phyloP scores from a whole-genome alignment of 208 protist species.

The Herpetomonas muscarum region DNA sequence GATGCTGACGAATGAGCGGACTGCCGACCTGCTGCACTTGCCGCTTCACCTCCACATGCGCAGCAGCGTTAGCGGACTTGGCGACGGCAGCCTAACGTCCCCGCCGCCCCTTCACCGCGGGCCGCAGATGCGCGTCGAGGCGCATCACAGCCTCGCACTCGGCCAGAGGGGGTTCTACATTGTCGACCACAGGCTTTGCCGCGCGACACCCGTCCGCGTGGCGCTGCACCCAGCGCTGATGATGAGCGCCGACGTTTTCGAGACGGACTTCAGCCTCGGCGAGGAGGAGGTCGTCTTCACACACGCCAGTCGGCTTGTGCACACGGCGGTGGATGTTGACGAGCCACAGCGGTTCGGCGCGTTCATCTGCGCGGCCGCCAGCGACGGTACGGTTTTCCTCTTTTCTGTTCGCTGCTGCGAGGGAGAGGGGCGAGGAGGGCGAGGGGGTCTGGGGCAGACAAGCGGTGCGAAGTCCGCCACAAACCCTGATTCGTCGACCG shows the following conservation, averaged over 20 bases:
- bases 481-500: too few relatives aligned
- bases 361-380: too few relatives aligned
- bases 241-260: slow-evolving; percentile 8
- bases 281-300: slow-evolving; percentile 28
- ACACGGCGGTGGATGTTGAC: background rate
- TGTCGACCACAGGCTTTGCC: slow-evolving; percentile 5
- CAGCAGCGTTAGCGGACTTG: slow-evolving; percentile 1
- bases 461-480: too few relatives aligned
- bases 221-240: slow-evolving; percentile 1
- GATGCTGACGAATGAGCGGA: slow-evolving; percentile 14
- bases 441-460: too few relatives aligned
- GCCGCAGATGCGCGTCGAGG: too few relatives aligned
- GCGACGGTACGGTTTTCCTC: too few relatives aligned
- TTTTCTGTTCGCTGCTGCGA: too few relatives aligned
- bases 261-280: slow-evolving; percentile 10
- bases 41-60: slow-evolving; percentile 7
- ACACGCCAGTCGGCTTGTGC: slow-evolving; percentile 9
- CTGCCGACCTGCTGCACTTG: slow-evolving; percentile 18
- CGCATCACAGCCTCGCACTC: slow-evolving; percentile 9
- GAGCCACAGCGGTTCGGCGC: background rate
- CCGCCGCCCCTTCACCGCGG: background rate
- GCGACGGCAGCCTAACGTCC: slow-evolving; percentile 4
- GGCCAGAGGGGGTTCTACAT: slow-evolving; percentile 12
- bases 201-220: slow-evolving; percentile 2
- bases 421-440: too few relatives aligned